Base-by-base conservation (phyloP, 148 eudicot species). In the Hydrangea macrophylla region DNA sequence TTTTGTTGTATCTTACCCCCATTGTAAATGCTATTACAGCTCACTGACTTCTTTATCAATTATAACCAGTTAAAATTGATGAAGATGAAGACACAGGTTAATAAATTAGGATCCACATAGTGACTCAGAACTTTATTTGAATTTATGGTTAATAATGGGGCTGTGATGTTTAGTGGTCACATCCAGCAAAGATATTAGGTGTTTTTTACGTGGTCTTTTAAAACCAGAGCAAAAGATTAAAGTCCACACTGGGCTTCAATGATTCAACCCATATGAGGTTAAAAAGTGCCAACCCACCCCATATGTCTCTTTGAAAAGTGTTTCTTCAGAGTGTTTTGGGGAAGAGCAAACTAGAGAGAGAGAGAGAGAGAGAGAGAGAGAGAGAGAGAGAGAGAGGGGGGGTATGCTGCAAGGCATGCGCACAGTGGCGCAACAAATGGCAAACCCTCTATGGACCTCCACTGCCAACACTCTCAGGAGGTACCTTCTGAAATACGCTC, bases 261-360 rank as follows among this genome's bases (percentile, higher is more conserved):
- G 48, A 66, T 72, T 73, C 70, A 73, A 73, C 65, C 65, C 76
- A 65, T 73, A 73, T 31, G 64, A 73, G 70, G 71, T 58, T 60
- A 60, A 73, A 67, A 73, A 18, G 24, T 67, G 71, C 71, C 77
- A 73, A 48, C 77, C 67, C 71, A 50, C 42, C 20, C 60, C 33
- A 0, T 60, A 7, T 36, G 64, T 26, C 50, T 22, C 40, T 44
- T 26, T 23, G 10, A 58, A 39, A 65, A 51, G 28, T 11, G n/a
- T 51, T 42, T 17, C 23, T 50, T 33, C 36, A 32, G 42, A 65
- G 28, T 25, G 28, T 65, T 32, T 32, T 51, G 35, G 15, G 39
- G 58, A 15, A 23, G 11, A 20, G 1, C n/a, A 28, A 65, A 30
- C 0, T 3, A 7, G 13, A 36, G 64, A 36, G 64, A 36, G 64